Evolutionary conservation across 1,284 basidiomycete genomes (phyloP).

Genomic region (Marasmius oreades): DNA sequence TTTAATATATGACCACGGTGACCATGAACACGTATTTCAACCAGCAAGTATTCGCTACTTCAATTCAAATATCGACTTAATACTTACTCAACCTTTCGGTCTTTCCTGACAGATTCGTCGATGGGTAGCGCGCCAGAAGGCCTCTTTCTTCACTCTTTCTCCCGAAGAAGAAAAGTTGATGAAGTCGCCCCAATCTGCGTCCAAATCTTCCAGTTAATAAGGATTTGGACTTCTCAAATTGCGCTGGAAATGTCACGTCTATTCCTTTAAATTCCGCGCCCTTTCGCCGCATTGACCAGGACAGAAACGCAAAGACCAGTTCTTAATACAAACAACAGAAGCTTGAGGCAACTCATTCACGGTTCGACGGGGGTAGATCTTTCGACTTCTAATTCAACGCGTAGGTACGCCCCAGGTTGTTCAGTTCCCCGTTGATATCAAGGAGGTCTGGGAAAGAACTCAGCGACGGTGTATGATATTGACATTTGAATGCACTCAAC

Average conservation of each 20-base stretch:
- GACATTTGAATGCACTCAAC: background rate
- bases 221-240: background rate
- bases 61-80: no score
- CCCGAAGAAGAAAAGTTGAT: conserved; percentile 41
- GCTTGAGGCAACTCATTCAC: no score
- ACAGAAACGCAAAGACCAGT: no score
- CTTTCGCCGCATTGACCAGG: no score
- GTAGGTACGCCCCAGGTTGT: background rate
- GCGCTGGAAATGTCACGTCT: no score
- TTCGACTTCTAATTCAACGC: background rate
- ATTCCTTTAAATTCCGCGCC: no score
- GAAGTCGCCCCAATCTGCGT: conserved; percentile 8
- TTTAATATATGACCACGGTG: conserved; percentile 67
- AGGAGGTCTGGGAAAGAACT: background rate
- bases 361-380: background rate
- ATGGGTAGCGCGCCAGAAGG: conserved; percentile 40
- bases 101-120: conserved; percentile 36
- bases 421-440: background rate
- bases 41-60: conserved; percentile 45
- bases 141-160: conserved; percentile 46
- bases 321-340: no score
- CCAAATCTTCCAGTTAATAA: background rate
- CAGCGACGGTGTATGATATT: background rate
- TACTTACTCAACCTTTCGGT: background rate
- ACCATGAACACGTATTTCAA: conserved; percentile 65